Percentiles rank a stretch among this genome's conserved stretches.
Evolutionary conservation across 2,329 filamentous ascomycete genomes (phyloP).

Genomic region (Xylaria sp.): DNA sequence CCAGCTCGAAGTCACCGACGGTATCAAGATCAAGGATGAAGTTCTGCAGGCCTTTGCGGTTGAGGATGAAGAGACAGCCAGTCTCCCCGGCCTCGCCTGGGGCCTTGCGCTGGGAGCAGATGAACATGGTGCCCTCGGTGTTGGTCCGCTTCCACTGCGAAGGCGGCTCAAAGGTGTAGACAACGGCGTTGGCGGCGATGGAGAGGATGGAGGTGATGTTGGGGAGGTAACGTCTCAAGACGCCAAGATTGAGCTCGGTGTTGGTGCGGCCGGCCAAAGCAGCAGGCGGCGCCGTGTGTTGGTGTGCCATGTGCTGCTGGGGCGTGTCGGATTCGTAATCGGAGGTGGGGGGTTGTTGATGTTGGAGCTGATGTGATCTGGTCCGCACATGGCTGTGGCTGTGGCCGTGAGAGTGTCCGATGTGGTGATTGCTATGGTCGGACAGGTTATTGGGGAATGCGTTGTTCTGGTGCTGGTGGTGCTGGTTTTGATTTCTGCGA

Average conservation of each 20-base stretch:
- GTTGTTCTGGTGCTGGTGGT: constrained; percentile 32
- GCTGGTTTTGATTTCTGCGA: constrained; percentile 48
- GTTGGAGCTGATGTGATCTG: constrained; percentile 44
- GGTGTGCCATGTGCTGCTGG: constrained; percentile 57
- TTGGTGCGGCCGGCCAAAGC: constrained; percentile 74
- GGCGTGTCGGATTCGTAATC: constrained; percentile 76
- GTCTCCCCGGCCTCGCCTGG: constrained; percentile 51
- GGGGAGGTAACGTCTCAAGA: constrained; percentile 83
- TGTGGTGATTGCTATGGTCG: constrained; percentile 23
- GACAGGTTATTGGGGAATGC: constrained; percentile 18
- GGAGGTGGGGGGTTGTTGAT: constrained; percentile 48
- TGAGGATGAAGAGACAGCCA: constrained; percentile 76
- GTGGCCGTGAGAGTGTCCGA: constrained; percentile 24
- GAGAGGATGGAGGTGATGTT: constrained; percentile 77
- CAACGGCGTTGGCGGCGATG: constrained; percentile 84
- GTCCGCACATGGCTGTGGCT: constrained; percentile 40
- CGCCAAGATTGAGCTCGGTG: constrained; percentile 86
- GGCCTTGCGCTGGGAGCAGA: constrained; percentile 70
- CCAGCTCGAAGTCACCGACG: constrained; percentile 72
- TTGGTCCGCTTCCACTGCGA: constrained; percentile 85
- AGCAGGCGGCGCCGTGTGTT: constrained; percentile 57
- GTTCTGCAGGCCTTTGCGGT: constrained; percentile 76
- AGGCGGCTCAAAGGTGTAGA: constrained; percentile 76
- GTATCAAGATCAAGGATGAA: constrained; percentile 72
- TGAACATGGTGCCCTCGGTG: constrained; percentile 88